Conservation (phyloP, 257 asterid species). For the Linaria vulgaris region DNA sequence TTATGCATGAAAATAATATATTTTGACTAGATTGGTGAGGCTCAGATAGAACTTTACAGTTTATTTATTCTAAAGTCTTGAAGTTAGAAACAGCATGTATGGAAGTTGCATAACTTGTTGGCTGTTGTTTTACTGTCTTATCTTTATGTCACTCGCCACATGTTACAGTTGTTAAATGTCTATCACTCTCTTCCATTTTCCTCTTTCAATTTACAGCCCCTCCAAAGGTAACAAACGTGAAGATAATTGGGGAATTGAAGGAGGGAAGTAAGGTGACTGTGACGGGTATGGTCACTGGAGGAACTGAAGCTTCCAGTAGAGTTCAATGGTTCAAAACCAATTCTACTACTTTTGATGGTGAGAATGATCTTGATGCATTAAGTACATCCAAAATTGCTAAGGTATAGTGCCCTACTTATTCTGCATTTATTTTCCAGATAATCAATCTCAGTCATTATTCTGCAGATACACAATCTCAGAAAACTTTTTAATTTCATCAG, state of each 20-base stretch:
- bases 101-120: background rate
- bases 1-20: background rate
- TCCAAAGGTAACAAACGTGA: slow-evolving; percentile 73
- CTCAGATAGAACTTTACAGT: slow-evolving; percentile 10
- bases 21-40: background rate
- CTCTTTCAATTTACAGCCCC: slow-evolving; percentile 63
- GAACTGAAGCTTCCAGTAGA: slow-evolving; percentile 97
- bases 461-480: slow-evolving; percentile 13
- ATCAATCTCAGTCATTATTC: slow-evolving; percentile 5
- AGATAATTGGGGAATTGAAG: slow-evolving; percentile 90
- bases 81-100: background rate
- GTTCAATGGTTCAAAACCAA: slow-evolving; percentile 96
- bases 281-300: slow-evolving; percentile 92
- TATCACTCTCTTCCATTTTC: slow-evolving; percentile 10
- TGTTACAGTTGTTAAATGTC: slow-evolving; percentile 16
- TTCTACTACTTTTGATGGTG: slow-evolving; percentile 65
- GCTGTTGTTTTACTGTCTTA: background rate
- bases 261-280: slow-evolving; percentile 94
- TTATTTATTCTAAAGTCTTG: background rate
- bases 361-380: slow-evolving; percentile 73
- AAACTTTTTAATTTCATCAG: slow-evolving; percentile 41
- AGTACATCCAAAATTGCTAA: slow-evolving; percentile 91
- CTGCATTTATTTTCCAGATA: slow-evolving; percentile 14
- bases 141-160: background rate
- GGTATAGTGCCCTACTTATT: slow-evolving; percentile 40